Conservation (phyloP, 1,139 yeast genomes). For the Hansenula lynferdii region DNA sequence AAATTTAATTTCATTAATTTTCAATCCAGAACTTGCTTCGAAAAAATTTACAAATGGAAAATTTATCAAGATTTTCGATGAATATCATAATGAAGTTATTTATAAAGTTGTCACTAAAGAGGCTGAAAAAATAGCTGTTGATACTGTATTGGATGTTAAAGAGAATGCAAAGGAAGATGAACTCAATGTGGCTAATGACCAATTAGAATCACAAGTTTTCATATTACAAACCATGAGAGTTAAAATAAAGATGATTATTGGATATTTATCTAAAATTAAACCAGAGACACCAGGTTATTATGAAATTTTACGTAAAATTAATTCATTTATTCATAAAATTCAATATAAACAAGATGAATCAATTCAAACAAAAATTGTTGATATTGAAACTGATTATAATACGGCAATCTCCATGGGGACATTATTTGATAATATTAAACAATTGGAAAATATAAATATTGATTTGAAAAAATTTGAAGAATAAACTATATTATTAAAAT, state of each 20-base stretch:
- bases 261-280: not conserved
- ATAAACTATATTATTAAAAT: slow-evolving; percentile 20
- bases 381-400: slow-evolving; percentile 19
- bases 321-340: slow-evolving; percentile 16
- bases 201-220: slow-evolving; percentile 1
- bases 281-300: slow-evolving; percentile 3
- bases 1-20: not conserved
- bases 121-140: slow-evolving; percentile 19
- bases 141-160: slow-evolving; percentile 14
- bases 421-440: slow-evolving; percentile 6
- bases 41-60: slow-evolving; percentile 2
- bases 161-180: slow-evolving; percentile 8
- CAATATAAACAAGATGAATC: slow-evolving; percentile 14
- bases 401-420: slow-evolving; percentile 12
- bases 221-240: not conserved
- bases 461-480: slow-evolving; percentile 9
- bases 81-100: not conserved
- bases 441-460: slow-evolving; percentile 2
- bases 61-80: not conserved
- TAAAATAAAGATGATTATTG: slow-evolving; percentile 5
- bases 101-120: slow-evolving; percentile 9
- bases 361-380: slow-evolving; percentile 10
- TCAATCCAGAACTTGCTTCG: not conserved
- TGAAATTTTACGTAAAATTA: slow-evolving; percentile 11
- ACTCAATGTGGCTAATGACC: slow-evolving; percentile 2